Conservation (phyloP, 148 eudicot genomes). For the Camellia granthamiana region DNA sequence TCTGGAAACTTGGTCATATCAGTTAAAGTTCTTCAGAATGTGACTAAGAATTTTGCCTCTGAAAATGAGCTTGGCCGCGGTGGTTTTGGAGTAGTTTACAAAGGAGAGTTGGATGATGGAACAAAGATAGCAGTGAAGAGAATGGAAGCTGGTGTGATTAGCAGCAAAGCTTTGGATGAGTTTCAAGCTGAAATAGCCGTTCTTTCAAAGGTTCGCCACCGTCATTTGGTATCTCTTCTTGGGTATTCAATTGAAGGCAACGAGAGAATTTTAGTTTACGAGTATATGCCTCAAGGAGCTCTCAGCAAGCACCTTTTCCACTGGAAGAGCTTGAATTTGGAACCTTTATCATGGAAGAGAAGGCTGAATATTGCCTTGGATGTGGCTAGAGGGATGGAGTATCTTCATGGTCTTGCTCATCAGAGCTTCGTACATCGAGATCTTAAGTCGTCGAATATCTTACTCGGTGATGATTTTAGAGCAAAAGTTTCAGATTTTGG, state of each 20-base stretch:
- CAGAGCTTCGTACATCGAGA: slow-evolving; percentile 96
- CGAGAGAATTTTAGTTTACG: slow-evolving; percentile 88
- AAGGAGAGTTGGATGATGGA: slow-evolving; percentile 95
- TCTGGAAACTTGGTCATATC: slow-evolving; percentile 86
- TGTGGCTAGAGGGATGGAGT: slow-evolving; percentile 96
- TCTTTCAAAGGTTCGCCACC: slow-evolving; percentile 90
- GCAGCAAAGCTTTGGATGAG: slow-evolving; percentile 82
- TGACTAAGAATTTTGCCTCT: slow-evolving; percentile 81
- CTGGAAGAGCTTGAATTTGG: slow-evolving; percentile 70
- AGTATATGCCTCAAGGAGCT: slow-evolving; percentile 97
- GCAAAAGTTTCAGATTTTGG: slow-evolving; percentile 98
- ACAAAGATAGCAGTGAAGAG: slow-evolving; percentile 92
- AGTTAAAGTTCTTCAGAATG: slow-evolving; percentile 87
- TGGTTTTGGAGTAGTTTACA: slow-evolving; percentile 96
- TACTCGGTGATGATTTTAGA: slow-evolving; percentile 89
- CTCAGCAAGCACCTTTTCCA: slow-evolving; percentile 91
- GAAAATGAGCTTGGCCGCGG: slow-evolving; percentile 96
- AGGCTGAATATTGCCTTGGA: slow-evolving; percentile 94
- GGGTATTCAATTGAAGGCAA: slow-evolving; percentile 72
- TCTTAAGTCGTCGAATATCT: slow-evolving; percentile 88
- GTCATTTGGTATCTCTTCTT: slow-evolving; percentile 89
- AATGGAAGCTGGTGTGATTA: slow-evolving; percentile 81
- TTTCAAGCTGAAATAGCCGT: slow-evolving; percentile 87
- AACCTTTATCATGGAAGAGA: slow-evolving; percentile 94
- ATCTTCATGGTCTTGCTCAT: slow-evolving; percentile 84